Evolutionary conservation across 495 filamentous ascomycete genomes (phyloP), one percentile per base, ranked within the genome.

Genomic region (Oidiodendron maius): DNA sequence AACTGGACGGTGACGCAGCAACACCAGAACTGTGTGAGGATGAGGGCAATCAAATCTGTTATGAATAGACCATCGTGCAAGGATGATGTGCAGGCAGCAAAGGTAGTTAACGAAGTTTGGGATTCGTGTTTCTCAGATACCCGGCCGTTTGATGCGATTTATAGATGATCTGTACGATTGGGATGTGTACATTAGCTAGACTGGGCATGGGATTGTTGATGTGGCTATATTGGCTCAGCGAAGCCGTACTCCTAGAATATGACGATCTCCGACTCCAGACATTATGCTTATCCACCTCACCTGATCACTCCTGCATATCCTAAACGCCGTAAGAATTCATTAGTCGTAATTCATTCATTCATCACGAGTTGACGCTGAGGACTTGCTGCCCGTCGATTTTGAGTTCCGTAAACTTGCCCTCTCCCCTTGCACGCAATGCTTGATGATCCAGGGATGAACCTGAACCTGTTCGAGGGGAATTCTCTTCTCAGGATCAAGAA

Each of bases 91-190:
- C 86, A 96, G 53, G 94, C 93, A 8, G 76, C 78, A 34, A 88
- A 83, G 65, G 82, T 93, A 30, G 89, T 98, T 43, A 93, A 96
- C 66, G 84, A 95, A 66, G 94, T 97, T 22, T 98, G 91, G 87
- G 90, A 96, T 55, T 95, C 89, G 55, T 97, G 94, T 66, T 97
- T 95, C 60, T 68, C 77, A 26, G 93, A 98, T 65, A 96, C 90
- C 3, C 71, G 94, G 53, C 93, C 93, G 9, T 98, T 98, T 66
- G 88, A 96, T 65, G 90, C 95, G 59, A 90, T 98, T 25, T 98
- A 95, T 64, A 80, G 88, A 69, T 98, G 66, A 84, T 13, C 5
- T 11, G n/a, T 25, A 6, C 37, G 25, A 26, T 30, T 5, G 5
- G 34, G 11, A 2, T 36, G 30, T 59, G 56, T 8, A 8, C 28